Base-by-base conservation (phyloP, 1,284 basidiomycete genomes). In the Wolfiporia cocos region DNA sequence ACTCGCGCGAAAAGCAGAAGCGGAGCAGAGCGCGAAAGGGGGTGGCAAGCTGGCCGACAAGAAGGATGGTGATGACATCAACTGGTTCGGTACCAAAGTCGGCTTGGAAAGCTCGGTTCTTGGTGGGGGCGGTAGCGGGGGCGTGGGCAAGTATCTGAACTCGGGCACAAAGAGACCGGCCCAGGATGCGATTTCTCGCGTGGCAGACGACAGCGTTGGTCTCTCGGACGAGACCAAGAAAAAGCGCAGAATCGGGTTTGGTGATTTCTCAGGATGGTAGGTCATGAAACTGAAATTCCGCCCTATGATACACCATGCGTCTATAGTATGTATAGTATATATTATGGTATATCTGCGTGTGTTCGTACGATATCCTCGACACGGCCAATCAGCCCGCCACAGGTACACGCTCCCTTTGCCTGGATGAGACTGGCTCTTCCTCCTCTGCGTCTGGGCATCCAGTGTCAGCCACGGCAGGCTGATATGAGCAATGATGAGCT, bases 41-140 rank as follows among this genome's bases (percentile, higher is more conserved):
- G 38, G 49, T 21, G 22, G 43, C 15, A 40, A 44, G 23, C 35
- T 46, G 9, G 24, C 49, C 28, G 65, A 71, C 47, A 75, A 77
- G 51, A 76, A 67, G 47, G 60, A 65, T 3, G 65, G 65, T 34
- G 86, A 91, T 49, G 72, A 83, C 43, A 70, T 81, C 30, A 90
- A 87, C 53, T 90, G 86, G 87, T 90, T 90, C 59, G 86, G 86
- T n/a, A 75, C 78, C 32, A 87, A 84, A 59, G 72, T 88, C 4
- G 81, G 84, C 3, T 47, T 69, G 21, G 67, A 66, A 21, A 58
- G 56, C 4, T 54, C 59, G 20, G 55, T 56, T 3, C 35, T 29
- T 7, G 50, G 43, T 12, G 59, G 47, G 11, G 66, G 59, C 4
- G 53, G 36, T 0, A 55, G 60, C 7, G 62, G 56, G 34, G 68